Evolutionary conservation across 2,329 filamentous ascomycete genomes (phyloP), one percentile per base, ranked within the genome.

Genomic region (Clonostachys chloroleuca): DNA sequence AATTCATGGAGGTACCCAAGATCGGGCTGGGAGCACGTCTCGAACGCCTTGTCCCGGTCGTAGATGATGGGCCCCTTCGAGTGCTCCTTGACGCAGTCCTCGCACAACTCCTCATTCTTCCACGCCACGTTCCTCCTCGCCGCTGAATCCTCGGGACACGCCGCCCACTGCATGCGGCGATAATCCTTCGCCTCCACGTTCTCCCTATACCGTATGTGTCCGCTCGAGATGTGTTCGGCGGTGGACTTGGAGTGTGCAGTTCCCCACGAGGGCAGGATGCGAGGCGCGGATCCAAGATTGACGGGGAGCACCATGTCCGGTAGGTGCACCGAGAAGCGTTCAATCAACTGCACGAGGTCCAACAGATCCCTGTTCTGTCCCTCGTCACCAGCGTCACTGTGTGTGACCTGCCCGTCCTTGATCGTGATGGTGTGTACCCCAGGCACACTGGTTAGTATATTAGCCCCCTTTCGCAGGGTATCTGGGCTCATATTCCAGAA

Each of bases 271-370:
- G 66, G 65, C 6, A 69, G 53, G n/a, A 69, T 54, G 5, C 66
- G 61, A 14, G 67, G 66, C 8, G 56, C 52, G 10, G 54, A 49
- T 16, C 87, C 80, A 17, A 88, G 74, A 59, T 95, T 96, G 68
- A 96, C 87, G 0, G 88, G 87, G 17, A 96, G 67, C 52, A 90
- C 82, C 87, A 96, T 92, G 52, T 92, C 81, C 1, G 89, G 89
- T 13, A 96, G 72, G 58, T 86, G 81, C 52, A 84, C 68, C 2
- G 84, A 77, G 56, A 95, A 95, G 2, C 76, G 70, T 45, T 80
- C 72, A 60, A 95, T 81, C 79, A 94, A 87, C 5, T 77, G 76
- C 7, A 81, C 70, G 0, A 79, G 57, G n/a, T 67, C 65, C 13
- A 74, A 64, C 37, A 81, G 54, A 17, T 69, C 57, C 12, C 59